Evolutionary conservation across 768 basidiomycete genomes (phyloP), one percentile per base, ranked within the genome.

Genomic region (Pleurotus salmoneostramineus): DNA sequence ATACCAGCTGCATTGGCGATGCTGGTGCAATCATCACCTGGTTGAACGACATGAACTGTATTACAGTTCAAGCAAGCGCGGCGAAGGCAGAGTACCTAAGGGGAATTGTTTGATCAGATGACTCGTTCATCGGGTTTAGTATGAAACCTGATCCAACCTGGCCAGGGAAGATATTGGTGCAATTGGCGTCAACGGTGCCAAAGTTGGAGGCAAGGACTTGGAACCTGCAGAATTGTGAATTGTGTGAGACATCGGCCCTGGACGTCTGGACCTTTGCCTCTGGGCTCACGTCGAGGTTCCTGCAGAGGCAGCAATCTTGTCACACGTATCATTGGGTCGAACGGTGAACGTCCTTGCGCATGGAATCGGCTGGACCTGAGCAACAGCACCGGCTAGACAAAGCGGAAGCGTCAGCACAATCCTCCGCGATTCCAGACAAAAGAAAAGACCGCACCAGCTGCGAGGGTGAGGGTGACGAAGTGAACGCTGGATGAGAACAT

Each of bases 331-430:
- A 5, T 79, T 79, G 4, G 66, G 44, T 31, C 68, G 62, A 36
- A 88, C 78, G n/a, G 75, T 77, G 61, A 81, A 83, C 63, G 67
- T 78, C 59, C 83, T 77, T 12, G 74, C 74, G 61, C 86, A 88
- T 12, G 47, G 50, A 36, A 52, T 27, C 3, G 1, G 27, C 34
- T 52, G 50, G 12, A 17, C 15, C 43, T 50, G 48, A 12, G 59
- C 46, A 15, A 61, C 51, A 60, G 60, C 56, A 35, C 32, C 14
- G 12, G 44, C 60, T 52, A 15, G 21, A 27, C 21, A n/a, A 15
- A 36, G 15, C 14, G 40, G 40, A 42, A 42, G 40, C 10, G 40
- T 42, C 40, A 42, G 40, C 8, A 10, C 40, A 40, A 6, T 42
- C 10, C 40, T 8, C n/a, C 40, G 40, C 40, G 21, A 27, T 27